A percentile compares a stretch with the other conserved stretches of the same genome.
Evolutionary conservation across 2,329 filamentous ascomycete species (phyloP).

Genomic region (Pseudogymnoascus sp.): DNA sequence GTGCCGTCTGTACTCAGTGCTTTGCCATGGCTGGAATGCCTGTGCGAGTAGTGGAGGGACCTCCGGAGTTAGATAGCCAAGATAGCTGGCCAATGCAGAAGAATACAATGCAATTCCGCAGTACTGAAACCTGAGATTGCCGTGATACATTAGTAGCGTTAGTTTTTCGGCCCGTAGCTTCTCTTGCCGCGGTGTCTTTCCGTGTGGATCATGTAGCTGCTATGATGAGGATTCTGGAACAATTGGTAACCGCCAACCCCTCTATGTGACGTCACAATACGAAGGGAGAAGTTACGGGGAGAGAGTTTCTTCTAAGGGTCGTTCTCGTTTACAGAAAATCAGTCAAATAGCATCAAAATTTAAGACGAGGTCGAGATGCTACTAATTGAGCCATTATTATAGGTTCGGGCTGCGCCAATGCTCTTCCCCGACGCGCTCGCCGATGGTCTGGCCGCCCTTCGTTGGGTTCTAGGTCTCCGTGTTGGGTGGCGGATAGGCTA

Average conservation of each 20-base stretch:
- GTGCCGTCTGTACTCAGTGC: background rate
- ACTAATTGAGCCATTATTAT: background rate
- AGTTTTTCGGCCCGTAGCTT: background rate
- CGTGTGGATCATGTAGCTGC: background rate
- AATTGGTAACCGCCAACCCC: background rate
- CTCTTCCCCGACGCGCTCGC: background rate
- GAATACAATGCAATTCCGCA: background rate
- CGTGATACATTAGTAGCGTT: background rate
- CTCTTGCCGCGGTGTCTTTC: background rate
- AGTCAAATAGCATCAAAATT: background rate
- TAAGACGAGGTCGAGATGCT: background rate
- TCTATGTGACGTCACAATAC: background rate
- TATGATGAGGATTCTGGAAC: background rate
- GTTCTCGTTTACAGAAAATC: background rate
- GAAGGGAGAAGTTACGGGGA: background rate
- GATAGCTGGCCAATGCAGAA: background rate
- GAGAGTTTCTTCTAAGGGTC: background rate
- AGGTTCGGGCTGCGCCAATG: background rate
- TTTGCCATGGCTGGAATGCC: slow-evolving; percentile 5
- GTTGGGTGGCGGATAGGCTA: slow-evolving; percentile 7
- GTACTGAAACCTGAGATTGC: background rate
- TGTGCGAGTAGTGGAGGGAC: background rate
- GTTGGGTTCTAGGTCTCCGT: slow-evolving; percentile 1
- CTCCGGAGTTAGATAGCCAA: slow-evolving; percentile 5
- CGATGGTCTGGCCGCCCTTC: background rate